A percentile compares a stretch with the other conserved stretches of the same genome.
Conservation (phyloP, 2,329 filamentous ascomycete species). For the Botrytis medusae region DNA sequence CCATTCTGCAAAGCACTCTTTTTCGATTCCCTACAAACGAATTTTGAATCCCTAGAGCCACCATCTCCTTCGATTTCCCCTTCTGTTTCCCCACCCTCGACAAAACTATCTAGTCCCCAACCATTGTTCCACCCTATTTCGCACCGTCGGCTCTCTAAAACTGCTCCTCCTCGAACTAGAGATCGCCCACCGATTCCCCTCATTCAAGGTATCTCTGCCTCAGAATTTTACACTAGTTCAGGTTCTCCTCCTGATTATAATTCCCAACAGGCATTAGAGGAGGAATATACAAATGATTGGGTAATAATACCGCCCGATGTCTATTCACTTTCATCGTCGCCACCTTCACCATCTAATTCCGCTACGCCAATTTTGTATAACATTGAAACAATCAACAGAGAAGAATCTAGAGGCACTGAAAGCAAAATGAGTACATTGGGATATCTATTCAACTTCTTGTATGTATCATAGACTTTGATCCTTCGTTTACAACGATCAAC, state of each 20-base stretch:
- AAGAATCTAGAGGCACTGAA: background rate
- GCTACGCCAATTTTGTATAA: background rate
- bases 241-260: background rate
- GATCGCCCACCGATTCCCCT: background rate
- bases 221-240: background rate
- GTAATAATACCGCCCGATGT: background rate
- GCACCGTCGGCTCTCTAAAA: background rate
- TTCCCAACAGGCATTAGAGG: background rate
- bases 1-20: background rate
- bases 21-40: background rate
- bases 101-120: background rate
- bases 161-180: background rate
- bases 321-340: background rate
- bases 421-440: background rate
- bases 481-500: too few species aligned
- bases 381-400: too few species aligned
- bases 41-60: background rate
- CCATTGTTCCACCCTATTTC: conserved; percentile 1
- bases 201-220: background rate
- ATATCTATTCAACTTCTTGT: conserved; percentile 6
- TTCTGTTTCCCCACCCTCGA: background rate
- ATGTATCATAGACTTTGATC: background rate
- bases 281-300: conserved; percentile 3
- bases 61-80: background rate
- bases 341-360: background rate